Evolutionary conservation across 129 eudicot species (phyloP), one percentile per base, ranked within the genome.

Genomic region (Escallonia rubra): DNA sequence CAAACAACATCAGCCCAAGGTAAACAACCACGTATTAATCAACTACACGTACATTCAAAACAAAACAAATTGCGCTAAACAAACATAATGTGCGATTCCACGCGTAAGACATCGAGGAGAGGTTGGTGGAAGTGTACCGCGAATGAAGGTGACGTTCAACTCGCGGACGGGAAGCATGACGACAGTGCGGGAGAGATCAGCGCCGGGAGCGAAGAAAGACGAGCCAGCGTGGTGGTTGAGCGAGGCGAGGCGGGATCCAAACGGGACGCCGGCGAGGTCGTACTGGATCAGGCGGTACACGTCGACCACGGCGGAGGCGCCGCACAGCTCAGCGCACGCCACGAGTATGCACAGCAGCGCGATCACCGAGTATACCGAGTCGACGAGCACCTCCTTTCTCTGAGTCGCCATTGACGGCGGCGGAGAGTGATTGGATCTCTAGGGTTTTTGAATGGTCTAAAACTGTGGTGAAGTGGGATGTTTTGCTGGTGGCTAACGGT

Each of bases 201-300:
- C 72, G 47, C 78, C 80, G 40, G 87, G 72, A 61, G 93, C 69
- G 47, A 79, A 80, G 4, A 85, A 59, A 3, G 94, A 85, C 63
- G 97, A 88, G 59, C 85, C 91, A 49, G 97, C 97, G 79, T 91
- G 96, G 72, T 88, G 96, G 62, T 91, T 91, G 69, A 91, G 84
- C 0, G 93, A 76, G 12, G 97, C 88, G n/a, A 80, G 64, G 14
- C 96, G 96, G 73, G 97, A 91, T 83, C 97, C 97, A 9, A 85
- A 85, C 1, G 96, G 97, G 41, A 78, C 96, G 46, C 97, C 97
- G 79, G 86, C 81, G 71, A 91, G 70, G 76, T 91, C 97, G 63
- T 91, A 91, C 85, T 91, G 97, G 3, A 91, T 90, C 49, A 91
- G 82, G 7, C 97, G 96, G 80, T 91, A 91, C 43, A 91, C 97